These are phyloP conservation scores for Erigeron canadensis DNA, from an alignment of 129 eudicot genomes.

Conservation along the genomic window DNA sequence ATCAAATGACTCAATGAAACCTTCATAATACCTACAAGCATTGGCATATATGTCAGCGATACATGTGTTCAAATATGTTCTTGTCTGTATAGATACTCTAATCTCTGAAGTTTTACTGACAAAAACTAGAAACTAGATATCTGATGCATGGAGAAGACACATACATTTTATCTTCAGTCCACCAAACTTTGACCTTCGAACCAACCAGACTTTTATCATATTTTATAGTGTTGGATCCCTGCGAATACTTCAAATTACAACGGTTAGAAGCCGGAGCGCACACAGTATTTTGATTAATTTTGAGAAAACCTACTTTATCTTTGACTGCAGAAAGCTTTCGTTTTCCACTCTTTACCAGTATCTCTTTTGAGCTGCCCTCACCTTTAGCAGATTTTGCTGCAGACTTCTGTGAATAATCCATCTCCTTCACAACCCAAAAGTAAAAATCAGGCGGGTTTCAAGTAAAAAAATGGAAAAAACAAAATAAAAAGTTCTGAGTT, in stretches of 20 bases:
- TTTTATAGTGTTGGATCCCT: slow-evolving; percentile 41
- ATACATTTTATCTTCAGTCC: slow-evolving; percentile 77
- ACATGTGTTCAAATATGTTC: background rate
- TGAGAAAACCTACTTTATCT: slow-evolving; percentile 38
- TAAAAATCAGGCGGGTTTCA: background rate
- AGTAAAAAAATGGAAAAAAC: background rate
- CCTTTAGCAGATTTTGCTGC: slow-evolving; percentile 37
- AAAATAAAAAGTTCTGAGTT: slow-evolving; percentile 3
- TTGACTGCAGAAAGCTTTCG: slow-evolving; percentile 61
- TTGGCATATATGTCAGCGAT: slow-evolving; percentile 21
- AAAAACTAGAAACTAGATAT: background rate
- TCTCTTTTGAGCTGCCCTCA: slow-evolving; percentile 44
- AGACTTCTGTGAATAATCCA: slow-evolving; percentile 47
- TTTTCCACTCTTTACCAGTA: slow-evolving; percentile 51
- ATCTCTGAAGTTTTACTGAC: slow-evolving; percentile 2
- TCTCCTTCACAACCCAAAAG: slow-evolving; percentile 41
- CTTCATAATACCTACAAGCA: slow-evolving; percentile 70
- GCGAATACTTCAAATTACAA: slow-evolving; percentile 15
- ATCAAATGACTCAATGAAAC: slow-evolving; percentile 55
- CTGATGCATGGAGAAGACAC: slow-evolving; percentile 23
- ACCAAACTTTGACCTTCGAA: slow-evolving; percentile 74
- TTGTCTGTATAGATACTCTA: background rate
- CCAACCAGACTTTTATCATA: slow-evolving; percentile 64
- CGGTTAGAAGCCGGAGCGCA: slow-evolving; percentile 10
- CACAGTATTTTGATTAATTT: background rate